These are phyloP conservation scores for Ogataea nitratoaversa DNA, from an alignment of 805 yeast genomes.

Conservation along the genomic window DNA sequence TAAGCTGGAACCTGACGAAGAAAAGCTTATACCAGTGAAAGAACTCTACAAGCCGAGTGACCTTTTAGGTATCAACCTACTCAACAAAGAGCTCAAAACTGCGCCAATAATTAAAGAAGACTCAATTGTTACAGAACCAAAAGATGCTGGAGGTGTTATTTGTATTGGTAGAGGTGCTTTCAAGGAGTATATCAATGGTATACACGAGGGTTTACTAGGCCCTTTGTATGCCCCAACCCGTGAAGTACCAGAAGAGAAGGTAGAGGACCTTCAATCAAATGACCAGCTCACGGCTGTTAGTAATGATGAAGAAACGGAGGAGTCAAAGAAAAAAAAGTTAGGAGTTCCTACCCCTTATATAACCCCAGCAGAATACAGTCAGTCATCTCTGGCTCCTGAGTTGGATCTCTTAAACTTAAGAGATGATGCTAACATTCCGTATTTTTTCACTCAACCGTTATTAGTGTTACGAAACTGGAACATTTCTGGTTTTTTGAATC, in stretches of 20 bases:
- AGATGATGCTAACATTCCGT: constrained; percentile 44
- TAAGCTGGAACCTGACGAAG: constrained; percentile 19
- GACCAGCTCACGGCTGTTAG: constrained; percentile 31
- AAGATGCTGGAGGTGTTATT: constrained; percentile 74
- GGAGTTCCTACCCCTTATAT: constrained; percentile 67
- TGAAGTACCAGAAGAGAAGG: constrained; percentile 5
- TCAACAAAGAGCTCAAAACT: constrained; percentile 13
- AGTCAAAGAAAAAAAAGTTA: constrained; percentile 28
- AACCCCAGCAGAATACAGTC: constrained; percentile 49
- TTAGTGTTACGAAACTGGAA: constrained; percentile 74
- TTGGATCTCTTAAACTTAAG: constrained; percentile 37
- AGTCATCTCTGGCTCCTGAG: constrained; percentile 57
- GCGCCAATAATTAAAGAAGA: constrained; percentile 36
- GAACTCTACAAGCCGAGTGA: constrained; percentile 40
- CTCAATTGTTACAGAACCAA: constrained; percentile 39
- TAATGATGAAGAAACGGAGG: constrained; percentile 27
- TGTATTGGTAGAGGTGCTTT: constrained; percentile 95
- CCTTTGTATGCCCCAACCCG: constrained; percentile 54
- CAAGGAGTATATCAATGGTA: constrained; percentile 85
- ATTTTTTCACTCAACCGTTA: constrained; percentile 72
- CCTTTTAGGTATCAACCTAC: constrained; percentile 53
- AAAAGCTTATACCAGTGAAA: constrained; percentile 26
- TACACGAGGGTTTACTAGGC: constrained; percentile 93
- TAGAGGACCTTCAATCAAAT: constrained; percentile 6
- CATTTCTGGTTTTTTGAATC: constrained; percentile 69